Evolutionary conservation across 176 grass and related monocot genomes (phyloP).

Genomic region (Guadua angustifolia): DNA sequence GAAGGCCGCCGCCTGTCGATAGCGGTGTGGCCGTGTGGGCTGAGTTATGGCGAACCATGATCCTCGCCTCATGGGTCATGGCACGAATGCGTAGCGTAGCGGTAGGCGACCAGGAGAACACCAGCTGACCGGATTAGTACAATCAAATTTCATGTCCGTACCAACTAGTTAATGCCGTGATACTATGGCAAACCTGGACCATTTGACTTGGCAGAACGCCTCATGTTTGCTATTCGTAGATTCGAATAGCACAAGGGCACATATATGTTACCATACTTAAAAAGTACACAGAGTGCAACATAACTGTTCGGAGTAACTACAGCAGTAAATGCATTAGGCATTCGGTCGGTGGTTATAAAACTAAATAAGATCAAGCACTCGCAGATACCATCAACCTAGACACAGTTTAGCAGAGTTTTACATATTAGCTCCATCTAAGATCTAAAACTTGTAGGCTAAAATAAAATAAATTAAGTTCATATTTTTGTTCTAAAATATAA

Average conservation of each 20-base stretch:
- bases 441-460: too few species aligned
- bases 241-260: not conserved
- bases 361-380: conserved; percentile 1
- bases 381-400: not conserved
- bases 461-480: too few species aligned
- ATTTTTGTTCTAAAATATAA: too few species aligned
- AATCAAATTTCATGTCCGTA: not conserved
- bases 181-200: not conserved
- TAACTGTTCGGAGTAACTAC: not conserved
- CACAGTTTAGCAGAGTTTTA: too few species aligned
- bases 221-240: not conserved
- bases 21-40: too few species aligned
- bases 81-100: too few species aligned
- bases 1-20: too few species aligned
- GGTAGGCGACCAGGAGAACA: too few species aligned
- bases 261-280: not conserved
- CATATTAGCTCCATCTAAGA: too few species aligned
- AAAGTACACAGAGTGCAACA: not conserved
- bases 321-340: not conserved
- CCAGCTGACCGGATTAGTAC: too few species aligned
- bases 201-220: not conserved
- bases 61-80: too few species aligned
- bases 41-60: too few species aligned
- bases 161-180: not conserved
- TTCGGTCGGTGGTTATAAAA: not conserved